Evolutionary conservation across 1,139 yeast genomes (phyloP).

Genomic region (Candida mesenterica): DNA sequence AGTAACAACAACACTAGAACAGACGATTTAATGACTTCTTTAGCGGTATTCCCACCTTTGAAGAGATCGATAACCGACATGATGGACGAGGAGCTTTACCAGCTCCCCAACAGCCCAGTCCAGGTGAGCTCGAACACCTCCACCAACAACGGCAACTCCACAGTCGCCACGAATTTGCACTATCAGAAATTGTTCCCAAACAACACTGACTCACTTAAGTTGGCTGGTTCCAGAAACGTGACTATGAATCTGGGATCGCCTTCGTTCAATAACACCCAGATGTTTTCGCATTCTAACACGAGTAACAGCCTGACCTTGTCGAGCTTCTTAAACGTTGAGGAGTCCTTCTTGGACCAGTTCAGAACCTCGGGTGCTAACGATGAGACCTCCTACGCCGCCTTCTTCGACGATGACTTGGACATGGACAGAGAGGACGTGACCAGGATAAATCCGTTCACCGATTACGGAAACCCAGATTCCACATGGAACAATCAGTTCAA

Average conservation of each 20-base stretch:
- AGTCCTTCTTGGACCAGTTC: slow-evolving; percentile 31
- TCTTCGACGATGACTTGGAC: slow-evolving; percentile 14
- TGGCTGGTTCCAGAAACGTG: not conserved
- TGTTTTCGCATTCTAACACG: slow-evolving; percentile 15
- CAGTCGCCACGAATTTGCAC: slow-evolving; percentile 12
- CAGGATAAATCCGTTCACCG: slow-evolving; percentile 31
- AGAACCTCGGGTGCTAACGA: slow-evolving; percentile 6
- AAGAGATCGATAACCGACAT: slow-evolving; percentile 58
- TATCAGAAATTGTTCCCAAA: too few relatives aligned
- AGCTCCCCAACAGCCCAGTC: slow-evolving; percentile 33
- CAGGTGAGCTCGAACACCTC: slow-evolving; percentile 8
- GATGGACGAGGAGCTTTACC: slow-evolving; percentile 65
- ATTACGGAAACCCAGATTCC: slow-evolving; percentile 40
- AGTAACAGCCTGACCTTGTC: slow-evolving; percentile 22
- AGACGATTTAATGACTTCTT: slow-evolving; percentile 38
- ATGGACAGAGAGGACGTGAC: slow-evolving; percentile 9
- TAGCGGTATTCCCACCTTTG: slow-evolving; percentile 44
- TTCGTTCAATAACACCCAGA: slow-evolving; percentile 6
- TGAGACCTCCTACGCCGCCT: slow-evolving; percentile 8
- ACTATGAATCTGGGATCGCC: not conserved
- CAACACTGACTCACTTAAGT: too few relatives aligned
- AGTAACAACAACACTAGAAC: slow-evolving; percentile 6
- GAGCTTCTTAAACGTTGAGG: slow-evolving; percentile 32
- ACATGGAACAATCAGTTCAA: slow-evolving; percentile 15
- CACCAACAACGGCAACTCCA: slow-evolving; percentile 19